Evolutionary conservation across 805 yeast species (phyloP), one percentile per base, ranked within the genome.

Genomic region (Wickerhamomyces silvicola): DNA sequence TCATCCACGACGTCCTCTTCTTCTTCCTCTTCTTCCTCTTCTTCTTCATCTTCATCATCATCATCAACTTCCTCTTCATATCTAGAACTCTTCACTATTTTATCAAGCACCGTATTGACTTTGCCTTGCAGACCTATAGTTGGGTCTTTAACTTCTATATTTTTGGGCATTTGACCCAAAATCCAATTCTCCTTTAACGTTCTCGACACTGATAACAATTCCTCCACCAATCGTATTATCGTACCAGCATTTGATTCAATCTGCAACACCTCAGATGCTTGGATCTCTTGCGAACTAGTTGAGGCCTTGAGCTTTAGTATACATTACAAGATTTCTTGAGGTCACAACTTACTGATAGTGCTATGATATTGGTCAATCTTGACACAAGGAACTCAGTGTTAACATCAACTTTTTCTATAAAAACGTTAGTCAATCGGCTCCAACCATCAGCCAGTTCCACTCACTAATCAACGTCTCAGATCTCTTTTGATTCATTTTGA

Each of bases 141-240:
- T 9, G 36, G 30, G 11, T 36, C 45, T 10, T 37, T 36, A 12
- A 36, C 38, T 14, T 33, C 36, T 3, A 38, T 31, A 7, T 33
- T 37, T 7, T 60, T 62, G 24, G 70, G 70, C 39, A 72, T 57
- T 15, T 73, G 70, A 5, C 76, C 77, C 35, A 75, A 52, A 27
- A 73, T 63, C 81, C 80, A 75, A 3, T 69, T 62, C 45, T 74
- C 80, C 40, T 68, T 67, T 26, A 75, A 47, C 0, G 64, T 60
- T 24, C 73, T 51, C 2, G 78, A 68, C 2, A 74, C 60, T 0
- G 65, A 48, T 4, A 75, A 48, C 18, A 75, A 52, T 32, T 75
- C 80, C 41, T 74, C 75, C 26, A 75, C 64, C 10, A 72, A 53
- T 30, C 76, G 52, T 5, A 72, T 62, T 2, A 74, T 72, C 1